Base-by-base conservation (phyloP, 139 green algal species). In the Coelastrella sp. region DNA sequence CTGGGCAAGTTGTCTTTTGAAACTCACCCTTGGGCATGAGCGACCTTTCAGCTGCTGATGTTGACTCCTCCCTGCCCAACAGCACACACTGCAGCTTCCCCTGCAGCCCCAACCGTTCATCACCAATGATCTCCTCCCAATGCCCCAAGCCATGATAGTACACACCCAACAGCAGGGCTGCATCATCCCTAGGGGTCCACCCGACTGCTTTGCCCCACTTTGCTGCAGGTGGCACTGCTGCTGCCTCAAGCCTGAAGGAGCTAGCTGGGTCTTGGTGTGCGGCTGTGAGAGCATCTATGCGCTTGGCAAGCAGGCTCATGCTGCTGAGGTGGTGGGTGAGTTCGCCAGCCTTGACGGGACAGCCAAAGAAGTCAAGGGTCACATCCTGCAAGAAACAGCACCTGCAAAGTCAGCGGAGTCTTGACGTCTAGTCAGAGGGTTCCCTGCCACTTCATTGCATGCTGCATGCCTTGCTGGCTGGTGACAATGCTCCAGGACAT, bases 291-390 rank as follows among this genome's bases (percentile, higher is more conserved):
- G 74, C 75, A 54, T 68, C 75, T 13, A 86, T 85, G 92, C 94
- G 94, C 22, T 74, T 78, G 14, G 94, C 94, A 6, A 98, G 91
- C 74, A 97, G 65, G 13, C 60, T 11, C 94, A 97, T 97, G 74
- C 92, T 88, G 19, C 87, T 80, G n/a, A 95, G 77, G 54, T 95
- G 86, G 13, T 90, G 65, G 22, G 93, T 68, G 65, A 99, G 89
- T 75, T 99, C 97, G 14, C 91, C 73, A 2, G 95, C 98, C 90
- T 96, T 97, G 7, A 99, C 95, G 3, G 94, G 83, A 0, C 92
- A 92, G 3, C 98, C 98, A 81, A 99, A 99, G 87, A 98, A 99
- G 93, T 99, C 97, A 54, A 99, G 87, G 60, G 96, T 93, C 54
- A 94, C 94, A 4, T 96, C 94, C 93, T 95, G 87, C 89, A 90